Percentiles rank a stretch among this genome's conserved stretches.
Evolutionary conservation across 352 stramenopile genomes (phyloP).

Genomic region (Ophiocytium majus): DNA sequence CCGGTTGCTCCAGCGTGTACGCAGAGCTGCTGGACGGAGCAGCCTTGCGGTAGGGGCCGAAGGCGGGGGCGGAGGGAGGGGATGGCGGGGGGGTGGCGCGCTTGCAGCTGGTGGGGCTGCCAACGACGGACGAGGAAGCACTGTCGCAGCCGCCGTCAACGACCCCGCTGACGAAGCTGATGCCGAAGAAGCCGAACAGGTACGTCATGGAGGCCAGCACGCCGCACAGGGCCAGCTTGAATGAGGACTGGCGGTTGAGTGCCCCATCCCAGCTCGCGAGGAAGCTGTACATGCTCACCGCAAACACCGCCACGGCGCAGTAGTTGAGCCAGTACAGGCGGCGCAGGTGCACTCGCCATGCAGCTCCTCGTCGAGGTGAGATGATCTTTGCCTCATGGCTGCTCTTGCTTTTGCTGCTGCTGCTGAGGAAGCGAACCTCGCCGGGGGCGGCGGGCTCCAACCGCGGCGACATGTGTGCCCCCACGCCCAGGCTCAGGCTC

Average conservation of each 20-base stretch:
- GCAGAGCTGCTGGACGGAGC: too few relatives aligned
- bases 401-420: too few relatives aligned
- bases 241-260: conserved; percentile 34
- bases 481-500: too few relatives aligned
- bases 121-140: background rate
- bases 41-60: background rate
- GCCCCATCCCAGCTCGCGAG: conserved; percentile 31
- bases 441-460: too few relatives aligned
- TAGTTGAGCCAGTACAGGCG: conserved; percentile 43
- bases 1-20: conserved; percentile 40
- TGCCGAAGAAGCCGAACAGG: conserved; percentile 46
- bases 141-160: conserved; percentile 20
- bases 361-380: background rate
- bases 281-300: conserved; percentile 47
- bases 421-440: too few relatives aligned
- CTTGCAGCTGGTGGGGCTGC: background rate
- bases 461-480: too few relatives aligned
- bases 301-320: conserved; percentile 38
- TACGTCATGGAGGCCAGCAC: conserved; percentile 42
- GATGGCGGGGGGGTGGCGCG: background rate
- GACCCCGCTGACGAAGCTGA: conserved; percentile 38
- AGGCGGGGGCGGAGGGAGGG: background rate
- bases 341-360: background rate
- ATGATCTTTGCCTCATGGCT: too few relatives aligned
- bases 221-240: conserved; percentile 28